phyloP scores from a whole-genome alignment of 2,329 filamentous ascomycete genomes.

The Xylariaceae sp. region DNA sequence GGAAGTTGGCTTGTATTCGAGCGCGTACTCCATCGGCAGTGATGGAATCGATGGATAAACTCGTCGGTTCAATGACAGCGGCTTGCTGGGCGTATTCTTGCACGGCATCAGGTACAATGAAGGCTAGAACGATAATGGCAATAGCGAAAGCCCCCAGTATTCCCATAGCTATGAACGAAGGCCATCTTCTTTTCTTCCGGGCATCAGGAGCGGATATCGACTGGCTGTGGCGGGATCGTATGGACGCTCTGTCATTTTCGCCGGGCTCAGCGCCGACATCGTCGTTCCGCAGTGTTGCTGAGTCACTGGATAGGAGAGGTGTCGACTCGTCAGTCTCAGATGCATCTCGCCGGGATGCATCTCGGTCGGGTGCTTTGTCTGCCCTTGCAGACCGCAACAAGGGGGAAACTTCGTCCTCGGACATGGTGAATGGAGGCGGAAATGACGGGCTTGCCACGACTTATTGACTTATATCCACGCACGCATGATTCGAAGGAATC shows the following conservation, averaged over 20 bases:
- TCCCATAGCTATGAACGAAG: constrained; percentile 67
- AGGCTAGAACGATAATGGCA: constrained; percentile 68
- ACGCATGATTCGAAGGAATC: constrained; percentile 6
- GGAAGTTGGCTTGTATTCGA: constrained; percentile 75
- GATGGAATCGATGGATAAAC: constrained; percentile 78
- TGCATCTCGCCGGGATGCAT: constrained; percentile 15
- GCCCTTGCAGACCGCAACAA: constrained; percentile 24
- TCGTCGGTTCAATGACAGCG: constrained; percentile 73
- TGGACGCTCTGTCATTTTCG: constrained; percentile 30
- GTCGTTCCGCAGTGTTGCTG: constrained; percentile 36
- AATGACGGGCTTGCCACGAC: background rate
- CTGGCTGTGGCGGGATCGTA: constrained; percentile 27
- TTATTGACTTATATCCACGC: constrained; percentile 9
- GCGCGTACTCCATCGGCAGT: constrained; percentile 72
- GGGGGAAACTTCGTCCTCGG: constrained; percentile 12
- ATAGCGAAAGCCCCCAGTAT: constrained; percentile 58
- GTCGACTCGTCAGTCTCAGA: constrained; percentile 40
- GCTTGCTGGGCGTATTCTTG: constrained; percentile 84
- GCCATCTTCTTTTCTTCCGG: constrained; percentile 57
- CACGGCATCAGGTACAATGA: constrained; percentile 72
- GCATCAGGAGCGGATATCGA: constrained; percentile 24
- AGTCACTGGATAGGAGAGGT: constrained; percentile 43
- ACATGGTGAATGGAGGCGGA: constrained; percentile 8
- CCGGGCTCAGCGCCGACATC: constrained; percentile 31
- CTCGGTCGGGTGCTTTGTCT: constrained; percentile 23